Base-by-base conservation (phyloP, 75 land plant species). In the Selaginella moellendorffii region DNA sequence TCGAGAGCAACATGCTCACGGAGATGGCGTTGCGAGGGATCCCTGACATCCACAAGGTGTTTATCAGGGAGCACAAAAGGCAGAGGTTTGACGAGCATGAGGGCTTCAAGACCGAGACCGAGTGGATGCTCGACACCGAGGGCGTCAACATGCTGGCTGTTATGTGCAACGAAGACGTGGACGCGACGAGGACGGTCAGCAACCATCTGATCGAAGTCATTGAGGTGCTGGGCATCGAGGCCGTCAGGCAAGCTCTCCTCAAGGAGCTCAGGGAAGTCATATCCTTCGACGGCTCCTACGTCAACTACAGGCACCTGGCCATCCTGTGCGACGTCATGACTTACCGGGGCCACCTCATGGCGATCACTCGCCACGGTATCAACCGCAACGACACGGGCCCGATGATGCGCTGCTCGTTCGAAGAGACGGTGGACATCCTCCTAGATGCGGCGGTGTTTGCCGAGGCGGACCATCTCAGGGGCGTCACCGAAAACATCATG, bases 101-200 rank as follows among this genome's bases (percentile, higher is more conserved):
- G 21, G 95, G 85, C 22, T 92, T 85, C 28, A 83, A 83, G 70
- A 72, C 98, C 28, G 90, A 83, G 36, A 69, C 64, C 30, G 95
- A 92, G 66, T 92, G 98, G 95, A 85, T 92, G 86, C 82, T 92
- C 20, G 95, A 92, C 67, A 92, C 95, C 22, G 98, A 92, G 76
- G 95, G 98, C 67, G 95, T 92, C 28, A 92, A 92, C 71, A 82
- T 92, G 71, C 76, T 92, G 56, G 95, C 86, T 58, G 95, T 92
- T 20, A 81, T 92, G 80, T 81, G 83, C 29, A 89, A 92, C 67
- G 98, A 92, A 64, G 87, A 92, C 65, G 98, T 92, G 27, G 95
- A 92, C 80, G 77, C 95, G 2, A 79, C 76, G 2, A 81, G 95
- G 27, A 92, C 95, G 5, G 85, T 74, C 24, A 88, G 98, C 70